Evolutionary conservation across 2,329 filamentous ascomycete genomes (phyloP).

Genomic region (Pestalotiopsis sp.): DNA sequence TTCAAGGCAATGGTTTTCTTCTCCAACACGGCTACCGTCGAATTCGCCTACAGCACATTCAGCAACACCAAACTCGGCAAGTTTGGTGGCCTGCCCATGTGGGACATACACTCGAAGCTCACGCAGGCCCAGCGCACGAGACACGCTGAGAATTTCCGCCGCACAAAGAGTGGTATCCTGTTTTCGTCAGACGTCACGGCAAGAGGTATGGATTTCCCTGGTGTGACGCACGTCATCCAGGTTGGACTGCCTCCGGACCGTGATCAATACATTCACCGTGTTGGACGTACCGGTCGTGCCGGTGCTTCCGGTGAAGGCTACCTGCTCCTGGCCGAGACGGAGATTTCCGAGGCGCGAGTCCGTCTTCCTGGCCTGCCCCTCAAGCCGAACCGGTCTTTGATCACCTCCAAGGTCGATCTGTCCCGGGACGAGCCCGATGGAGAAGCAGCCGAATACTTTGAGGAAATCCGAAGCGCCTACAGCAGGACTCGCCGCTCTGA

Average conservation of each 20-base stretch:
- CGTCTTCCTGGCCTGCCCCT: constrained; percentile 63
- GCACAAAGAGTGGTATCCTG: constrained; percentile 61
- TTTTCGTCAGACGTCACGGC: constrained; percentile 81
- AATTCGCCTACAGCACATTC: constrained; percentile 63
- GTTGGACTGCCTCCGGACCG: constrained; percentile 63
- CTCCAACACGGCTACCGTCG: constrained; percentile 73
- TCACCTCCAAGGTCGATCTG: constrained; percentile 52
- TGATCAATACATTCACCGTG: constrained; percentile 75
- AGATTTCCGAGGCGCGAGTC: constrained; percentile 46
- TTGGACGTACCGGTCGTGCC: constrained; percentile 76
- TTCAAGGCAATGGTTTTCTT: constrained; percentile 98
- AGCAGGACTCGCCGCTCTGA: constrained; percentile 38
- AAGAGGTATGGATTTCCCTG: constrained; percentile 80
- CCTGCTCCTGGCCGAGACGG: constrained; percentile 60
- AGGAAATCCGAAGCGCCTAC: constrained; percentile 42
- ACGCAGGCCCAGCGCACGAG: constrained; percentile 68
- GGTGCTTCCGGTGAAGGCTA: constrained; percentile 72
- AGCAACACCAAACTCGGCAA: constrained; percentile 38
- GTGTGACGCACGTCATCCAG: constrained; percentile 79
- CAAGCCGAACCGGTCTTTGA: constrained; percentile 51
- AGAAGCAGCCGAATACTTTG: constrained; percentile 38
- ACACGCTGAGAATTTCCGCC: constrained; percentile 72
- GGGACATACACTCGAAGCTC: constrained; percentile 78
- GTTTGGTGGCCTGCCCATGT: constrained; percentile 38
- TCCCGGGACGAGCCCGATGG: constrained; percentile 43